Conservation (phyloP, 2,329 filamentous ascomycete species). For the Ophiostoma tasmaniense region DNA sequence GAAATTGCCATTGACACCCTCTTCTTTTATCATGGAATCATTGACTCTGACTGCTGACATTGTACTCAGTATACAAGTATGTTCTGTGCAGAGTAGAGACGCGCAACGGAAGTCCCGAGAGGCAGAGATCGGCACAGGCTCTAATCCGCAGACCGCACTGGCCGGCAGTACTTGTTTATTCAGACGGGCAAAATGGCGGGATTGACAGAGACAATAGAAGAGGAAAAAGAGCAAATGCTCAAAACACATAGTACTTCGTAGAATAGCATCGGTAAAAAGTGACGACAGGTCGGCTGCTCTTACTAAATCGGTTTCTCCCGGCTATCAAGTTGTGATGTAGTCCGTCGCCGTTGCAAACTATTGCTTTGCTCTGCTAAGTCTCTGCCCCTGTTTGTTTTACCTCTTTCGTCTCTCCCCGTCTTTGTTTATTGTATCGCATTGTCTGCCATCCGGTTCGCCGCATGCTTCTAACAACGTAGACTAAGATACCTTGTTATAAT, state of each 20-base stretch:
- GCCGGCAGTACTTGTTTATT: background rate
- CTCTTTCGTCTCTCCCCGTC: background rate
- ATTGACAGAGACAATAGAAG: background rate
- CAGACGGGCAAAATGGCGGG: background rate
- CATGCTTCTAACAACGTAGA: background rate
- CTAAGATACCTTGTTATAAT: background rate
- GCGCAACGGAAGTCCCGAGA: background rate
- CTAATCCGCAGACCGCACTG: background rate
- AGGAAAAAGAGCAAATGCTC: background rate
- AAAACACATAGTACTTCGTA: background rate
- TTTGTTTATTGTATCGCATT: background rate
- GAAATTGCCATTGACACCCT: background rate
- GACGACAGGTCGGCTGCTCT: background rate
- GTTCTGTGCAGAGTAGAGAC: background rate
- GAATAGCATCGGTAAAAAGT: background rate
- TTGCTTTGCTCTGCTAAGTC: background rate
- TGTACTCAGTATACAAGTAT: too few relatives aligned
- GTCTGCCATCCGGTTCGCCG: background rate
- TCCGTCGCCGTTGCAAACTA: background rate
- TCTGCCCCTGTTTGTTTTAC: too few relatives aligned
- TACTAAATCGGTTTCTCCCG: background rate
- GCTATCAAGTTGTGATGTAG: background rate
- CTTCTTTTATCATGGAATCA: background rate
- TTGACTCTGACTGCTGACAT: background rate
- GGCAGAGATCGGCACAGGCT: background rate